These are phyloP conservation scores for Ustilago lituana DNA, from an alignment of 1,284 basidiomycete genomes.

Conservation along the genomic window DNA sequence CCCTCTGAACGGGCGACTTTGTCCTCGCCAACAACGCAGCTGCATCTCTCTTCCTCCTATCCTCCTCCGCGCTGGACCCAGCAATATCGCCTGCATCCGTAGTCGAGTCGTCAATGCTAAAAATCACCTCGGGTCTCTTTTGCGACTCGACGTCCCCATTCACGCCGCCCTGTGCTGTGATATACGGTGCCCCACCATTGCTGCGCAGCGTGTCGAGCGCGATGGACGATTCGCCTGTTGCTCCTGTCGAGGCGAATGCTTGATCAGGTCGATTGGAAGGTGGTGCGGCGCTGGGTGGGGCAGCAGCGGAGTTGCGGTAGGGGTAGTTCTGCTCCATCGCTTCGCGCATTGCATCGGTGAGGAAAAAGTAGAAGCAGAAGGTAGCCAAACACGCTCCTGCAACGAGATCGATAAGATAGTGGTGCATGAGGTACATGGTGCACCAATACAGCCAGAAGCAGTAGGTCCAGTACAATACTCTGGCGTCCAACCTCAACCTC, in stretches of 20 bases:
- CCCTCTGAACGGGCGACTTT: conserved; percentile 29
- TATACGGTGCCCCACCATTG: conserved; percentile 42
- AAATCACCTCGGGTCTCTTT: conserved; percentile 44
- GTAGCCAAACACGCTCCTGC: conserved; percentile 90
- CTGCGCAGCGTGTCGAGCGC: conserved; percentile 23
- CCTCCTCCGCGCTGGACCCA: conserved; percentile 22
- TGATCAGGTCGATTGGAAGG: conserved; percentile 41
- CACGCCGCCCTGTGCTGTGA: conserved; percentile 30
- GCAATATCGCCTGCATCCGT: conserved; percentile 27
- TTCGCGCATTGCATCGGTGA: conserved; percentile 58
- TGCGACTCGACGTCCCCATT: conserved; percentile 37
- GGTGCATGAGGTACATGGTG: conserved; percentile 77
- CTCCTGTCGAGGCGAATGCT: conserved; percentile 33
- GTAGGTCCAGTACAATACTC: conserved; percentile 80
- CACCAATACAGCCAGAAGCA: conserved; percentile 92
- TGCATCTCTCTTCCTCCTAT: conserved; percentile 21
- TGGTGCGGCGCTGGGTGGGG: conserved; percentile 43
- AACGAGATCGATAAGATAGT: conserved; percentile 97
- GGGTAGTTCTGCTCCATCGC: conserved; percentile 59
- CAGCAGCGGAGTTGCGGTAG: conserved; percentile 43
- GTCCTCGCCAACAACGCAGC: conserved; percentile 25
- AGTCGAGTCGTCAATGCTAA: conserved; percentile 28
- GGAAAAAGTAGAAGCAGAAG: conserved; percentile 78
- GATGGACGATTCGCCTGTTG: conserved; percentile 2
- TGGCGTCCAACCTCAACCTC: conserved; percentile 64